Evolutionary conservation across 2,329 filamentous ascomycete species (phyloP).

Genomic region (Trichophaea hybrida): DNA sequence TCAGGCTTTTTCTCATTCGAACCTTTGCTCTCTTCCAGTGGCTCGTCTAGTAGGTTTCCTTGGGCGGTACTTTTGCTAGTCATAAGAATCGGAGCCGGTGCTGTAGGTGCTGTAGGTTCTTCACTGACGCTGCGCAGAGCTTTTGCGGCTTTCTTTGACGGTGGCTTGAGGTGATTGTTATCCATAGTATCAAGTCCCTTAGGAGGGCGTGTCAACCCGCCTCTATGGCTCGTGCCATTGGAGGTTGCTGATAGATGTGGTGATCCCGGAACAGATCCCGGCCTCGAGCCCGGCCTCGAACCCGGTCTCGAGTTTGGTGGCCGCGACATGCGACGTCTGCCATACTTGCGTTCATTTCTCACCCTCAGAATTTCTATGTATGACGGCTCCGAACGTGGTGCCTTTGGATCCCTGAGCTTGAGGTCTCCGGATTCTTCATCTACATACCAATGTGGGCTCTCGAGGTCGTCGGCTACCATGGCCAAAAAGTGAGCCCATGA

Average conservation of each 20-base stretch:
- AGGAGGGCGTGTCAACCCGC: slow-evolving; percentile 15
- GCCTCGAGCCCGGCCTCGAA: slow-evolving; percentile 11
- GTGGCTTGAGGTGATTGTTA: slow-evolving; percentile 19
- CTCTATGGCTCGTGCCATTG: slow-evolving; percentile 3
- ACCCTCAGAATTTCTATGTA: slow-evolving; percentile 93
- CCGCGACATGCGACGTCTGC: slow-evolving; percentile 33
- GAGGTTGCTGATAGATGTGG: slow-evolving; percentile 7
- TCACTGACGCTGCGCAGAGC: slow-evolving; percentile 22
- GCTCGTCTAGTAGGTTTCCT: slow-evolving; percentile 16
- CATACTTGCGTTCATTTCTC: slow-evolving; percentile 91
- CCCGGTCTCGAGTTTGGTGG: slow-evolving; percentile 10
- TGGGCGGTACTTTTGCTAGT: background rate
- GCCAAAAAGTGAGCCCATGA: slow-evolving; percentile 85
- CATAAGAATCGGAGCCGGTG: background rate
- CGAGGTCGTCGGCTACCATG: slow-evolving; percentile 75
- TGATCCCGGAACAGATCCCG: slow-evolving; percentile 12
- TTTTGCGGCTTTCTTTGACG: slow-evolving; percentile 19
- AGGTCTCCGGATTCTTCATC: slow-evolving; percentile 86
- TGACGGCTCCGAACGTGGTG: slow-evolving; percentile 71
- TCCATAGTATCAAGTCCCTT: slow-evolving; percentile 10
- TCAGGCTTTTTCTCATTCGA: slow-evolving; percentile 17
- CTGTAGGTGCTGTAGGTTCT: slow-evolving; percentile 18
- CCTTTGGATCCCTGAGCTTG: slow-evolving; percentile 83
- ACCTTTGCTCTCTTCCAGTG: slow-evolving; percentile 12
- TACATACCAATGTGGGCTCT: slow-evolving; percentile 77